Evolutionary conservation across 768 basidiomycete genomes (phyloP).

Genomic region (Kwoniella sp.): DNA sequence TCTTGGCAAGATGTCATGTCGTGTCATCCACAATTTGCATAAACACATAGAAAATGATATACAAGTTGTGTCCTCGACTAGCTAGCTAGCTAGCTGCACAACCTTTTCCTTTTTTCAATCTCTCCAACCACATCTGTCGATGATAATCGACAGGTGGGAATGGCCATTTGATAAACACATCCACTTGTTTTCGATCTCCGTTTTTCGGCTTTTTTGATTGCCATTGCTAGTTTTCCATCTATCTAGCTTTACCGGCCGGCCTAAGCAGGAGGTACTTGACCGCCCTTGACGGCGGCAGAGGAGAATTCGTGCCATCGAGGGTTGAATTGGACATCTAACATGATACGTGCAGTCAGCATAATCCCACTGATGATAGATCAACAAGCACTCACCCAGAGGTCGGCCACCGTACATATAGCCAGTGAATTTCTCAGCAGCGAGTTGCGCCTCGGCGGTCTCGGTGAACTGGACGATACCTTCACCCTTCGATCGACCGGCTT

Average conservation of each 20-base stretch:
- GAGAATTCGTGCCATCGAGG: conserved; percentile 94
- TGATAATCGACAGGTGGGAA: too few species aligned
- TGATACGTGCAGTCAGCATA: conserved; percentile 3
- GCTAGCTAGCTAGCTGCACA: too few species aligned
- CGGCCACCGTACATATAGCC: conserved; percentile 93
- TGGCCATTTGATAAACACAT: too few species aligned
- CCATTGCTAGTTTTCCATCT: neutral
- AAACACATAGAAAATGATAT: too few species aligned
- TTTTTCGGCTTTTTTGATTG: neutral
- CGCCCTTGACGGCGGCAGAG: conserved; percentile 82
- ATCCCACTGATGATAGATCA: neutral
- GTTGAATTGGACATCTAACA: conserved; percentile 84
- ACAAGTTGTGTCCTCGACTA: too few species aligned
- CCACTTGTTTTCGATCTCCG: too few species aligned
- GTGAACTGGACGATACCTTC: conserved; percentile 94
- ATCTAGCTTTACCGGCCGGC: too few species aligned
- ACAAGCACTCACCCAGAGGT: conserved; percentile 66
- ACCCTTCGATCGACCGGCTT: conserved; percentile 88
- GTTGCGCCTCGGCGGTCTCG: conserved; percentile 83
- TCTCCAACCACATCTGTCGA: too few species aligned
- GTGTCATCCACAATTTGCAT: too few species aligned
- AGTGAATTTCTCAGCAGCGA: conserved; percentile 96
- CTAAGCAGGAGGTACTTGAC: conserved; percentile 33
- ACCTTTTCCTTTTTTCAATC: too few species aligned
- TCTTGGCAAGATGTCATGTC: too few species aligned